These are phyloP conservation scores for Trichoderma sp. DNA, from an alignment of 2,329 filamentous ascomycete genomes.

Conservation along the genomic window DNA sequence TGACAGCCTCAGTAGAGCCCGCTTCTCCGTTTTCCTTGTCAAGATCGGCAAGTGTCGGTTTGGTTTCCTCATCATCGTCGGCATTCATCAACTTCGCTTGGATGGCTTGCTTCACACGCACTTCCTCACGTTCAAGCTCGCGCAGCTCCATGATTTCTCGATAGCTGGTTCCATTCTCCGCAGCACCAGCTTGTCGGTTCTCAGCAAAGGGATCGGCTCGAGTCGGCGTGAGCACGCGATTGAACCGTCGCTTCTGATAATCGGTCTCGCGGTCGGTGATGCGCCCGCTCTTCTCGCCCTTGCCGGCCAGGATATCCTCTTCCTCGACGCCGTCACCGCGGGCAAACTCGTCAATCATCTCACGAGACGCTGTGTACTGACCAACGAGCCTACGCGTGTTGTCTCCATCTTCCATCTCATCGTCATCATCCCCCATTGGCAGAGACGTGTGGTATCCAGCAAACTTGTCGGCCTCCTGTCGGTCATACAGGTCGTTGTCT, in stretches of 20 bases:
- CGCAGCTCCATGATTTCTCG: slow-evolving; percentile 86
- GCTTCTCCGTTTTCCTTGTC: slow-evolving; percentile 72
- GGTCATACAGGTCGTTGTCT: slow-evolving; percentile 84
- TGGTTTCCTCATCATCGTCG: slow-evolving; percentile 57
- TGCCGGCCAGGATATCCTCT: slow-evolving; percentile 80
- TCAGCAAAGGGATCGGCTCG: slow-evolving; percentile 81
- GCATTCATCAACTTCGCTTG: slow-evolving; percentile 65
- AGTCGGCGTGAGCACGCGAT: slow-evolving; percentile 81
- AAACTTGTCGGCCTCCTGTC: slow-evolving; percentile 73
- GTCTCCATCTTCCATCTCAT: slow-evolving; percentile 72
- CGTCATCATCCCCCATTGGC: slow-evolving; percentile 70
- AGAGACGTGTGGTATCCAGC: slow-evolving; percentile 90
- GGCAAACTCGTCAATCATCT: slow-evolving; percentile 92
- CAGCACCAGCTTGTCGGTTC: slow-evolving; percentile 64
- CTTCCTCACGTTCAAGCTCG: slow-evolving; percentile 90
- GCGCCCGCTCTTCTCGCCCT: slow-evolving; percentile 81
- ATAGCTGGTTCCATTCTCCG: slow-evolving; percentile 75
- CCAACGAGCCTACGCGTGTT: slow-evolving; percentile 77
- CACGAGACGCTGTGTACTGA: slow-evolving; percentile 90
- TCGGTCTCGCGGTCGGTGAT: slow-evolving; percentile 93
- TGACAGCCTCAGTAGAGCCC: slow-evolving; percentile 61
- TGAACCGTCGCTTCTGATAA: slow-evolving; percentile 93
- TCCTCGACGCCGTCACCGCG: slow-evolving; percentile 82
- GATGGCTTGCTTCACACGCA: slow-evolving; percentile 76
- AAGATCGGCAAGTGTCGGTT: slow-evolving; percentile 70